Evolutionary conservation across 768 basidiomycete species (phyloP).

Genomic region (Postia placenta): DNA sequence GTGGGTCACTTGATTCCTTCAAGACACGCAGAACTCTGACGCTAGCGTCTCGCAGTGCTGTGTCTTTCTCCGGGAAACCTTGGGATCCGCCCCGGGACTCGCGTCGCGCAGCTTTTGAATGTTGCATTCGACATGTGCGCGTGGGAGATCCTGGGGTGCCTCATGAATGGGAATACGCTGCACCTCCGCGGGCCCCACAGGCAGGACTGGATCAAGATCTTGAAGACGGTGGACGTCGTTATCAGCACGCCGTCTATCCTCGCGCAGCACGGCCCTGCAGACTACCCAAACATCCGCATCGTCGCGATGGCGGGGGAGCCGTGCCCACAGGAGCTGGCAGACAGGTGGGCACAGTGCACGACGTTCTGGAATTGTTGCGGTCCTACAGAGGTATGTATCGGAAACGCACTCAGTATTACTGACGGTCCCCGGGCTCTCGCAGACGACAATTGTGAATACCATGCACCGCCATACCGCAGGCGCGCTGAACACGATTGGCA

Average conservation of each 20-base stretch:
- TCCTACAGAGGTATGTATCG: conserved; percentile 41
- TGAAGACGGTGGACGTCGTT: conserved; percentile 45
- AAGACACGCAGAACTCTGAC: background rate
- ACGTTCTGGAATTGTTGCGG: conserved; percentile 51
- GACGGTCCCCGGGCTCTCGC: background rate
- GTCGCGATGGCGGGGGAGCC: conserved; percentile 55
- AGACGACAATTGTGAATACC: conserved; percentile 56
- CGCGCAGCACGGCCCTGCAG: conserved; percentile 38
- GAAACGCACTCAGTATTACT: background rate
- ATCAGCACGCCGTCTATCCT: conserved; percentile 22
- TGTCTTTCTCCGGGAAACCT: conserved; percentile 47
- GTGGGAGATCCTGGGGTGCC: conserved; percentile 51
- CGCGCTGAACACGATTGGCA: conserved; percentile 40
- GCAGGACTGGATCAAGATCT: conserved; percentile 42
- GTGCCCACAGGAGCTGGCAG: conserved; percentile 39
- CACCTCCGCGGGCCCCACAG: conserved; percentile 46
- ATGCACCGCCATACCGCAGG: conserved; percentile 41
- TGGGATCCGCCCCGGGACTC: conserved; percentile 48
- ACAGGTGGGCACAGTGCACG: conserved; percentile 38
- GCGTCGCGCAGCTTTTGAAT: conserved; percentile 56
- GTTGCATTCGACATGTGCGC: conserved; percentile 65
- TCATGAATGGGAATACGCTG: conserved; percentile 47
- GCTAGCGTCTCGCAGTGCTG: conserved; percentile 35
- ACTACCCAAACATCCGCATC: conserved; percentile 48
- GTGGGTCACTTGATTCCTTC: conserved; percentile 27